Evolutionary conservation across 2,329 filamentous ascomycete genomes (phyloP).

Genomic region (Colletotrichum tropicale): DNA sequence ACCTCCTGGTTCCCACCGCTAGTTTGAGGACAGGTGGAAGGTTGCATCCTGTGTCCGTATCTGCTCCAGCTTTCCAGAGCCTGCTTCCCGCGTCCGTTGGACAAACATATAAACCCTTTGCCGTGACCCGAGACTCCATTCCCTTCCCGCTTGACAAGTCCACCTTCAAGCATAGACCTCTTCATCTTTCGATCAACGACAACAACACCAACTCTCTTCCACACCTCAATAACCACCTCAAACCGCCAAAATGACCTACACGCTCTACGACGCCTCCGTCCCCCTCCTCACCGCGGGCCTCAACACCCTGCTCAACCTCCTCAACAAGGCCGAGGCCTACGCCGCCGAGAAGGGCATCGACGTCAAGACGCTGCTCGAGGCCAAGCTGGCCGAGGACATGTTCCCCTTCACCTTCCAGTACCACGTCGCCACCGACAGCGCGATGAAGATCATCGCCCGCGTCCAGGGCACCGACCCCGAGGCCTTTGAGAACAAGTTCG

Average conservation of each 20-base stretch:
- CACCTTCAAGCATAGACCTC: neutral
- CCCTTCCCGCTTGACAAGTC: neutral
- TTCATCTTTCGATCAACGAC: neutral
- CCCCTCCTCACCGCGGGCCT: conserved; percentile 13
- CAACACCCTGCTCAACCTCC: conserved; percentile 10
- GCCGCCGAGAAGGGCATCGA: conserved; percentile 9
- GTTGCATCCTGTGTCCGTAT: neutral
- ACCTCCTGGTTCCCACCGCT: conserved; percentile 6
- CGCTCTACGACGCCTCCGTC: conserved; percentile 9
- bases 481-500: conserved; percentile 27
- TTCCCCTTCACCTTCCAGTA: conserved; percentile 46
- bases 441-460: conserved; percentile 36
- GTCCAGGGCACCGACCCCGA: conserved; percentile 33
- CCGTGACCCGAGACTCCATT: neutral
- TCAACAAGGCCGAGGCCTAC: conserved; percentile 11
- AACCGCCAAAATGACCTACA: conserved; percentile 10
- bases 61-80: neutral
- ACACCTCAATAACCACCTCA: fast-evolving
- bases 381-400: conserved; percentile 44
- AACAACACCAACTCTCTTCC: neutral
- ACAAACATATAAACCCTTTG: neutral
- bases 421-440: conserved; percentile 30
- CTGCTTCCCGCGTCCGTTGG: neutral
- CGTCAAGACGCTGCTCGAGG: neutral
- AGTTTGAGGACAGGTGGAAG: neutral